Percentiles rank a stretch among this genome's conserved stretches.
These are phyloP conservation scores for Phytopythium boreale DNA, from an alignment of 352 stramenopile species.

Conservation along the genomic window DNA sequence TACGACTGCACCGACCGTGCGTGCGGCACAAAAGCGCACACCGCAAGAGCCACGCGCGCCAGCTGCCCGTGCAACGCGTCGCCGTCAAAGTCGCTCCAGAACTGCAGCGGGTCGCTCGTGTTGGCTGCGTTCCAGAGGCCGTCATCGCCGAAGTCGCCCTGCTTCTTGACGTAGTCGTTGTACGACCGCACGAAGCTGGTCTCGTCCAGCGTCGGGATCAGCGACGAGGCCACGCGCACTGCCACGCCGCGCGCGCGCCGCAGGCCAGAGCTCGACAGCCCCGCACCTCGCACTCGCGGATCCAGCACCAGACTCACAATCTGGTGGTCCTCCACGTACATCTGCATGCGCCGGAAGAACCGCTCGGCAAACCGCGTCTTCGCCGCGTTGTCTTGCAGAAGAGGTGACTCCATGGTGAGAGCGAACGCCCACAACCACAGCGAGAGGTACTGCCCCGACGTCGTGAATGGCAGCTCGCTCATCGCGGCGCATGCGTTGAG, in stretches of 20 bases:
- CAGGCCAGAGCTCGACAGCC: slow-evolving; percentile 34
- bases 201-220: slow-evolving; percentile 26
- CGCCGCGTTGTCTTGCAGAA: slow-evolving; percentile 18
- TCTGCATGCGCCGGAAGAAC: slow-evolving; percentile 24
- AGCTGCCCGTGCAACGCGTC: slow-evolving; percentile 29
- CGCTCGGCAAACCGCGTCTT: slow-evolving; percentile 13
- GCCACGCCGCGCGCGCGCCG: slow-evolving; percentile 25
- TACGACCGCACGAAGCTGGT: slow-evolving; percentile 37
- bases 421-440: slow-evolving; percentile 37
- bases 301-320: slow-evolving; percentile 32
- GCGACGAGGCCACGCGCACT: slow-evolving; percentile 18
- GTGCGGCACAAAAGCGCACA: slow-evolving; percentile 30
- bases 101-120: slow-evolving; percentile 27
- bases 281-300: slow-evolving; percentile 30
- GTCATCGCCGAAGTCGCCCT: slow-evolving; percentile 31
- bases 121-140: slow-evolving; percentile 33
- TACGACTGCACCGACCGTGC: slow-evolving; percentile 25
- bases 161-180: slow-evolving; percentile 41
- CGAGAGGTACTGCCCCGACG: slow-evolving; percentile 26
- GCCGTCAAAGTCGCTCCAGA: slow-evolving; percentile 38
- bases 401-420: slow-evolving; percentile 19
- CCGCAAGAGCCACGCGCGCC: slow-evolving; percentile 21
- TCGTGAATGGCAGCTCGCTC: slow-evolving; percentile 26
- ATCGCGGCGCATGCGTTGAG: slow-evolving; percentile 24
- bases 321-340: slow-evolving; percentile 35